Conservation (phyloP, 768 basidiomycete genomes). For the Lentinula aciculospora region DNA sequence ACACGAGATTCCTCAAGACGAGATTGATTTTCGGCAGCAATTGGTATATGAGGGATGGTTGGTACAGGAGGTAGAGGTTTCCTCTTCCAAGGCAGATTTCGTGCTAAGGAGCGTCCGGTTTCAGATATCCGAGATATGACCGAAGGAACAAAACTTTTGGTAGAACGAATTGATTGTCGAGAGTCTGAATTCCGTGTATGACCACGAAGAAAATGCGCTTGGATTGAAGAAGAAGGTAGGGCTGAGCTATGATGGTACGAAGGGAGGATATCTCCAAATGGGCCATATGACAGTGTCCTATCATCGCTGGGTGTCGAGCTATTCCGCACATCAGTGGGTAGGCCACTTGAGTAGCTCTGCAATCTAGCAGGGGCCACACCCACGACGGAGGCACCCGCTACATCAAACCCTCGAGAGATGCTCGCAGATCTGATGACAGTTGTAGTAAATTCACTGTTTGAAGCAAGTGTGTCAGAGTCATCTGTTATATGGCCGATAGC, state of each 20-base stretch:
- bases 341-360: constrained; percentile 17
- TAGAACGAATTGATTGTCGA: constrained; percentile 39
- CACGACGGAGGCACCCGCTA: constrained; percentile 20
- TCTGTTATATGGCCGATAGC: constrained; percentile 20
- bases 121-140: constrained; percentile 46
- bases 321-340: background rate
- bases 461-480: constrained; percentile 36
- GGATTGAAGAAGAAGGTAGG: constrained; percentile 18
- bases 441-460: constrained; percentile 17
- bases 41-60: constrained; percentile 37
- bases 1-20: constrained; percentile 39
- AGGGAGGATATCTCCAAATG: background rate
- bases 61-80: constrained; percentile 63
- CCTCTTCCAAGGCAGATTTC: constrained; percentile 34
- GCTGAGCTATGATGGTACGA: constrained; percentile 10
- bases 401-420: constrained; percentile 14
- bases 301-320: constrained; percentile 1
- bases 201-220: constrained; percentile 13
- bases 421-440: constrained; percentile 20
- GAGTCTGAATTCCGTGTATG: constrained; percentile 6
- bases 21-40: constrained; percentile 34
- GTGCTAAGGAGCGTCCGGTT: constrained; percentile 27
- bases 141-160: constrained; percentile 42
- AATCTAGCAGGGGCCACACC: constrained; percentile 28
- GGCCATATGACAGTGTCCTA: constrained; percentile 3